Percentiles rank a stretch among this genome's conserved stretches.
These are phyloP conservation scores for Cryptococcus jaspeensis DNA, from an alignment of 1,284 basidiomycete genomes.

Conservation along the genomic window DNA sequence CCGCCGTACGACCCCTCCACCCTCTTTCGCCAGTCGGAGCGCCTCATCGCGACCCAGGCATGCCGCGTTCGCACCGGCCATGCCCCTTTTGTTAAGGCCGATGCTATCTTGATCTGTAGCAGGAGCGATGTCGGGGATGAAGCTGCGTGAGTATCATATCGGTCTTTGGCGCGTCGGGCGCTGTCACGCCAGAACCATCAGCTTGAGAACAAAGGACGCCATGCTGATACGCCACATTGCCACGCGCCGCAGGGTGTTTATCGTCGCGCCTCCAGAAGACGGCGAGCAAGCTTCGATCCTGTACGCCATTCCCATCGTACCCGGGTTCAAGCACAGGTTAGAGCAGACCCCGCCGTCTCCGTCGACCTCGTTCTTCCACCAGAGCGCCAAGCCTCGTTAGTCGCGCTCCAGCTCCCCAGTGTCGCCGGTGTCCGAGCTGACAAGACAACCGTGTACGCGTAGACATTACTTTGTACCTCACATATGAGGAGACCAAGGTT, in stretches of 20 bases:
- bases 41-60: conserved; percentile 15
- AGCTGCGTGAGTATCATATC: conserved; percentile 37
- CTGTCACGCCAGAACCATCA: no score
- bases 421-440: not conserved
- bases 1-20: not conserved
- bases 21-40: conserved; percentile 27
- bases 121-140: conserved; percentile 8
- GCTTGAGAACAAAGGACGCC: not conserved
- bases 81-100: conserved; percentile 22
- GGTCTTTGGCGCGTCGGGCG: not conserved
- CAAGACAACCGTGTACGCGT: not conserved
- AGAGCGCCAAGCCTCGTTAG: conserved; percentile 45
- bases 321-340: conserved; percentile 26
- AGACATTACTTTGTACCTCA: conserved; percentile 31
- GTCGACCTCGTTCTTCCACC: conserved; percentile 43
- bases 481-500: conserved; percentile 66
- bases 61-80: conserved; percentile 24
- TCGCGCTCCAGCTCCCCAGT: not conserved
- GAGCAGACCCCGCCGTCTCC: conserved; percentile 46
- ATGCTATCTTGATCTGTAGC: conserved; percentile 21
- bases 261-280: conserved; percentile 18
- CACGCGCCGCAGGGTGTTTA: conserved; percentile 24
- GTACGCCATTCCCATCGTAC: conserved; percentile 30
- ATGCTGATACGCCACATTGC: not conserved
- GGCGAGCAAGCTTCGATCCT: conserved; percentile 15